Percentiles rank a stretch among this genome's conserved stretches.
These are phyloP conservation scores for Solanum sejunctum DNA, from an alignment of 257 asterid species.

Conservation along the genomic window DNA sequence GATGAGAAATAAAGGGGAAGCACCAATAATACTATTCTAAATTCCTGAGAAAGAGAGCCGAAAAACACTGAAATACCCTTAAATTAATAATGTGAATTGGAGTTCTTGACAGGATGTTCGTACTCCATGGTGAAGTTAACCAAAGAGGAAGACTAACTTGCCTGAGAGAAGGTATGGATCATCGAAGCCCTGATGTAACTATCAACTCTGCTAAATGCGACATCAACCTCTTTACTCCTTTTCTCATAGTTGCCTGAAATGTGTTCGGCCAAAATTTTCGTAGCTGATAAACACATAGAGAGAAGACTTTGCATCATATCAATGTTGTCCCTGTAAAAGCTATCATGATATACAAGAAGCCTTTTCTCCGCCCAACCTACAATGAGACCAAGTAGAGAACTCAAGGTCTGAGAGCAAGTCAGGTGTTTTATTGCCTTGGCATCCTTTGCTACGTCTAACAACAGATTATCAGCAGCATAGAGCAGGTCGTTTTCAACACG, in stretches of 20 bases:
- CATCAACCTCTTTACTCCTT: slow-evolving; percentile 36
- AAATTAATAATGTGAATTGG: not conserved
- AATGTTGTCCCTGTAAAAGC: slow-evolving; percentile 59
- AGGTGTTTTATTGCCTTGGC: slow-evolving; percentile 32
- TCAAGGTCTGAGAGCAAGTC: slow-evolving; percentile 36
- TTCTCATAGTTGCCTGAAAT: slow-evolving; percentile 23
- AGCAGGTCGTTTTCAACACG: slow-evolving; percentile 67
- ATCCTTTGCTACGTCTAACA: slow-evolving; percentile 52
- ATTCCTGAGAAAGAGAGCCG: not conserved
- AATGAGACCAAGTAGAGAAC: slow-evolving; percentile 30
- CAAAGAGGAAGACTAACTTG: slow-evolving; percentile 29
- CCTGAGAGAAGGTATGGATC: slow-evolving; percentile 59
- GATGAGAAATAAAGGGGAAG: not conserved
- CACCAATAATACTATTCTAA: not conserved
- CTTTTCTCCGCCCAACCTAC: slow-evolving; percentile 58
- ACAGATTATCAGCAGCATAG: slow-evolving; percentile 48
- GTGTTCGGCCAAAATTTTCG: slow-evolving; percentile 38
- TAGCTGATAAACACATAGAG: slow-evolving; percentile 47
- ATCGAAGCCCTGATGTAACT: slow-evolving; percentile 73
- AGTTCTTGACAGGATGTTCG: not conserved
- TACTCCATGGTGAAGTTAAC: not conserved
- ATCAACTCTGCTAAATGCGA: slow-evolving; percentile 42
- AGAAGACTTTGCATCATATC: slow-evolving; percentile 56
- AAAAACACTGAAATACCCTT: not conserved
- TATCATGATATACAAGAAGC: slow-evolving; percentile 54